Evolutionary conservation across 2,329 filamentous ascomycete species (phyloP), one percentile per base, ranked within the genome.

Genomic region (Parafenestella ontariensis): DNA sequence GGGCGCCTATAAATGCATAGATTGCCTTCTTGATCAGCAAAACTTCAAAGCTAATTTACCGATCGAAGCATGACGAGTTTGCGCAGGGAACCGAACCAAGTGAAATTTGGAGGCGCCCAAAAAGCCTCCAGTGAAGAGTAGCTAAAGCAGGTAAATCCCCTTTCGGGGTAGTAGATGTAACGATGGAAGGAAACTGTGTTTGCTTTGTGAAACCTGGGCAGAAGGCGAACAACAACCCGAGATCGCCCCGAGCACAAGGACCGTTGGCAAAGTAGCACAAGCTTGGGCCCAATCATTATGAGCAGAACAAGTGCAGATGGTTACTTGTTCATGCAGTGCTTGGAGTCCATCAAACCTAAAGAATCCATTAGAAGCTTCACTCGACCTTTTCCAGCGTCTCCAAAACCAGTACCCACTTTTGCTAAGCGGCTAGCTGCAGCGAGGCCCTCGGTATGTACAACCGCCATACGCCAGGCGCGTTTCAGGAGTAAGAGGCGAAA

Each of bases 161-260:
- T 66, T 71, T 58, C 56, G 66, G 72, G 58, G 68, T 69, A 73
- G 68, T 62, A 58, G 49, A 71, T 72, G 70, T 70, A 71, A 73
- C 71, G 53, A 69, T 58, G 49, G 56, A 66, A 64, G 60, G 66
- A 58, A 65, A 68, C 65, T 51, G 58, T 66, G 54, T 59, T 59
- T 51, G 56, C 29, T 52, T 23, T 69, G 72, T 73, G 59, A 28
- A 54, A 73, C 71, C 42, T 42, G 44, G 31, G 29, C 48, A 52
- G 46, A 57, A 47, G 46, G 57, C 59, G 56, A 61, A 61, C 62
- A 59, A 57, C 46, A 62, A 51, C 44, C 55, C 46, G 49, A 61
- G 39, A 47, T 53, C 41, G 54, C 52, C 54, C 56, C 41, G 51
- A 52, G 52, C 44, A 64, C 55, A 52, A 62, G 43, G 40, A 20